phyloP scores from a whole-genome alignment of 495 filamentous ascomycete species.

The Penicillium waksmanii region DNA sequence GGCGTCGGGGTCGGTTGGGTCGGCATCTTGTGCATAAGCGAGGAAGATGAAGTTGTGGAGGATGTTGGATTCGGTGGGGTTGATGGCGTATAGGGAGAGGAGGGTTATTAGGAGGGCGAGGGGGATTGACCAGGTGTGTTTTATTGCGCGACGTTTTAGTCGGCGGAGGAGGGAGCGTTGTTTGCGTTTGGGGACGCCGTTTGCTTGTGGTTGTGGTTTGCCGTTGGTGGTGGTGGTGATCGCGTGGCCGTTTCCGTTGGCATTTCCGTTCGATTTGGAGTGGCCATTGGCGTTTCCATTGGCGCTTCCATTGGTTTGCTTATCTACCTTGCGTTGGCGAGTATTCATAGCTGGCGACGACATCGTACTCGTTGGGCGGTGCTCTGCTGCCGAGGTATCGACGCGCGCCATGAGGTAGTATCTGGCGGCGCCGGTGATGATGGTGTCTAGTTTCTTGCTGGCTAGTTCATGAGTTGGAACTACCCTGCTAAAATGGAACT shows the following conservation, averaged over 20 bases:
- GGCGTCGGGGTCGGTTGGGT: constrained; percentile 24
- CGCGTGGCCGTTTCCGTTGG: constrained; percentile 21
- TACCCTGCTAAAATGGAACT: not conserved
- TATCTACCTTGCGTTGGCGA: not conserved
- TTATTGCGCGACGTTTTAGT: constrained; percentile 56
- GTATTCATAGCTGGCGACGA: not conserved
- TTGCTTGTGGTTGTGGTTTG: constrained; percentile 12
- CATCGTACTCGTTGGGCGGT: not conserved
- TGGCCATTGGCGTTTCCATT: not conserved
- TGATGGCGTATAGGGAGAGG: constrained; percentile 64
- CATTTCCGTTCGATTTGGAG: not conserved
- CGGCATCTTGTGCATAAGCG: constrained; percentile 68
- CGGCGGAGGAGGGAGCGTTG: constrained; percentile 54
- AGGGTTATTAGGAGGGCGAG: constrained; percentile 60
- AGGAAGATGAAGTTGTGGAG: constrained; percentile 82
- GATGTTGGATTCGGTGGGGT: constrained; percentile 75
- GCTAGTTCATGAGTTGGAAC: constrained; percentile 1
- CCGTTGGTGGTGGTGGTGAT: not conserved
- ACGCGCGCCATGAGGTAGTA: constrained; percentile 3
- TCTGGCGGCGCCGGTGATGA: not conserved
- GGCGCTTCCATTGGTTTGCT: not conserved
- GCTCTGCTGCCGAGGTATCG: not conserved
- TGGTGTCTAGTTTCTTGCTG: not conserved
- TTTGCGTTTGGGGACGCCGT: constrained; percentile 3
- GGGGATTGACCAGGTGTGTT: constrained; percentile 75